A percentile compares a stretch with the other conserved stretches of the same genome.
Conservation (phyloP, 805 yeast genomes). For the Saccharomycopsis babjevae region DNA sequence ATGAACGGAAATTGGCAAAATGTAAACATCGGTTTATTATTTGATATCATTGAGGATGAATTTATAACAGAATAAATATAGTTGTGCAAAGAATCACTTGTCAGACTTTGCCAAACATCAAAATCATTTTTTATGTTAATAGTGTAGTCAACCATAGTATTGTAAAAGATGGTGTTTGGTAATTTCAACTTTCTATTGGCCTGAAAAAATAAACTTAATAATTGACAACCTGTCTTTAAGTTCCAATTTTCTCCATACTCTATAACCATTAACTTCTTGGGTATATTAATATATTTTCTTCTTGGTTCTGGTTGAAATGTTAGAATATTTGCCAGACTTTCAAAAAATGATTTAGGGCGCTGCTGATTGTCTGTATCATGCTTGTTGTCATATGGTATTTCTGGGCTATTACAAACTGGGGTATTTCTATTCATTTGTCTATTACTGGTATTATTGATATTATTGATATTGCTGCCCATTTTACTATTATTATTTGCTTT, state of each 20-base stretch:
- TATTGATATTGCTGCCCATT: not conserved
- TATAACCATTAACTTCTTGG: constrained; percentile 30
- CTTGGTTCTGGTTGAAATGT: constrained; percentile 15
- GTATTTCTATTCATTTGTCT: not conserved
- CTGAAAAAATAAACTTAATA: constrained; percentile 43
- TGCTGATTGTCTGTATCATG: not conserved
- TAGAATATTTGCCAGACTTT: constrained; percentile 4
- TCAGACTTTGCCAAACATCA: constrained; percentile 64
- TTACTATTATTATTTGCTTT: not conserved
- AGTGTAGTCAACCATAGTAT: constrained; percentile 62
- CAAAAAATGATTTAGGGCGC: not conserved
- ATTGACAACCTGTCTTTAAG: constrained; percentile 51
- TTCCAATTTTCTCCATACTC: constrained; percentile 81
- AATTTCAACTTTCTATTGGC: constrained; percentile 31
- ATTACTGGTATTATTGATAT: not conserved
- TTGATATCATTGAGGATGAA: constrained; percentile 4
- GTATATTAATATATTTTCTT: constrained; percentile 18
- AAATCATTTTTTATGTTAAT: constrained; percentile 71
- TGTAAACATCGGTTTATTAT: constrained; percentile 30
- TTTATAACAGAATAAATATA: constrained; percentile 13
- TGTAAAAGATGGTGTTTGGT: constrained; percentile 50
- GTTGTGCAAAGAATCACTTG: constrained; percentile 21
- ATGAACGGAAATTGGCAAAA: constrained; percentile 82
- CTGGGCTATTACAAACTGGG: not conserved
- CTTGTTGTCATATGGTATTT: not conserved